phyloP scores from a whole-genome alignment of 352 stramenopile species.

The Phytophthora nicotianae region DNA sequence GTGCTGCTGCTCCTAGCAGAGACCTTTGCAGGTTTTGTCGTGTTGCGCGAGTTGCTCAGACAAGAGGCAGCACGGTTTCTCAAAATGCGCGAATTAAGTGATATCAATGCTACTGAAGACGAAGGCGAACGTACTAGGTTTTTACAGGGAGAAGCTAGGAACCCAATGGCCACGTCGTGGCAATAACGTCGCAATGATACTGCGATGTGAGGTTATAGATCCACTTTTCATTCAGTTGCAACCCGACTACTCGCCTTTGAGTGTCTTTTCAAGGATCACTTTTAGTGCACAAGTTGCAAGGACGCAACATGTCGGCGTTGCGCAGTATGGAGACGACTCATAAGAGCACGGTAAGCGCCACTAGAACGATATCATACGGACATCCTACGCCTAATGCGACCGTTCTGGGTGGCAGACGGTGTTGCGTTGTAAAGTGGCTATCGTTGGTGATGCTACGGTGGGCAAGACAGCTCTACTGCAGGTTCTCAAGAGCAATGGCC shows the following conservation, averaged over 20 bases:
- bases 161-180: constrained; percentile 12
- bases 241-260: constrained; percentile 9
- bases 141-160: constrained; percentile 24
- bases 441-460: constrained; percentile 91
- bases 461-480: constrained; percentile 92
- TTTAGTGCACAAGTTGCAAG: too few species aligned
- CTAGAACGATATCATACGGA: not conserved
- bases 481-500: constrained; percentile 90
- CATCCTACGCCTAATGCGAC: not conserved
- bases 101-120: constrained; percentile 18
- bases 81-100: constrained; percentile 45
- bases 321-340: constrained; percentile 93
- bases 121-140: constrained; percentile 28
- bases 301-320: constrained; percentile 69
- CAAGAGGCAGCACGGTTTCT: constrained; percentile 68
- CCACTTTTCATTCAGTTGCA: not conserved
- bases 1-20: constrained; percentile 50
- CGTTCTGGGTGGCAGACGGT: constrained; percentile 58
- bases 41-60: constrained; percentile 56
- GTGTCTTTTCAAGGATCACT: constrained; percentile 30
- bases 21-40: constrained; percentile 40
- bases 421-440: constrained; percentile 89
- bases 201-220: not conserved
- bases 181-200: constrained; percentile 12
- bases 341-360: constrained; percentile 71